Evolutionary conservation across 2,329 filamentous ascomycete genomes (phyloP).

Genomic region (Tolypocladium nubicola): DNA sequence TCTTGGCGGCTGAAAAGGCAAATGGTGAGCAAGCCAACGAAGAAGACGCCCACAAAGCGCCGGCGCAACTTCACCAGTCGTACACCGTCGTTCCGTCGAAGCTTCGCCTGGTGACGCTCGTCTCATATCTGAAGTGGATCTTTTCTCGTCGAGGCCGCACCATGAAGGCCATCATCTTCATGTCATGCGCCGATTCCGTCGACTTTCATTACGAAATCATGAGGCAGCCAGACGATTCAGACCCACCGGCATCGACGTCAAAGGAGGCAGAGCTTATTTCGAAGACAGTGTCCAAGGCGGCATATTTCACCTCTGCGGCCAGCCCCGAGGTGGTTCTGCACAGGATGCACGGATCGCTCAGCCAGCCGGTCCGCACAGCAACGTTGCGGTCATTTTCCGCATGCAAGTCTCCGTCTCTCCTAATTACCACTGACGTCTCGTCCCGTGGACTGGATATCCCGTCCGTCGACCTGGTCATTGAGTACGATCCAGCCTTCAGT

Average conservation of each 20-base stretch:
- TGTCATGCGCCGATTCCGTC: slow-evolving; percentile 93
- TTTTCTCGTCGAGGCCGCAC: slow-evolving; percentile 83
- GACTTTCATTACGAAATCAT: slow-evolving; percentile 93
- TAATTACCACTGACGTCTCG: slow-evolving; percentile 91
- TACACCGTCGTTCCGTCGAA: slow-evolving; percentile 85
- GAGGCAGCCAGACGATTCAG: slow-evolving; percentile 27
- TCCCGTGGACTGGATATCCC: slow-evolving; percentile 92
- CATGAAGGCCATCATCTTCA: slow-evolving; percentile 95
- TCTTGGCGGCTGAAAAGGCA: slow-evolving; percentile 60
- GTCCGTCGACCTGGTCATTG: slow-evolving; percentile 87
- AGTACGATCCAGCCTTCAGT: slow-evolving; percentile 93
- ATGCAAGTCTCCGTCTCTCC: slow-evolving; percentile 63
- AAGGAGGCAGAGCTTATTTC: slow-evolving; percentile 28
- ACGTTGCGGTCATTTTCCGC: slow-evolving; percentile 73
- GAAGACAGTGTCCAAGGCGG: slow-evolving; percentile 57
- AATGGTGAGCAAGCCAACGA: slow-evolving; percentile 34
- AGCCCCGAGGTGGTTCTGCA: slow-evolving; percentile 68
- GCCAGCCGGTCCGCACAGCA: slow-evolving; percentile 76
- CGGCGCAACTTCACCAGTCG: slow-evolving; percentile 86
- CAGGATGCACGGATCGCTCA: slow-evolving; percentile 83
- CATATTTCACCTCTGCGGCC: slow-evolving; percentile 62
- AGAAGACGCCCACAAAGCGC: slow-evolving; percentile 59
- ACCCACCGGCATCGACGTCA: slow-evolving; percentile 14
- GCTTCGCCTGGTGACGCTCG: slow-evolving; percentile 77
- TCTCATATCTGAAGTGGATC: slow-evolving; percentile 72